Percentiles rank a stretch among this genome's conserved stretches.
These are phyloP conservation scores for Fusarium annulatum DNA, from an alignment of 2,329 filamentous ascomycete genomes.

Conservation along the genomic window DNA sequence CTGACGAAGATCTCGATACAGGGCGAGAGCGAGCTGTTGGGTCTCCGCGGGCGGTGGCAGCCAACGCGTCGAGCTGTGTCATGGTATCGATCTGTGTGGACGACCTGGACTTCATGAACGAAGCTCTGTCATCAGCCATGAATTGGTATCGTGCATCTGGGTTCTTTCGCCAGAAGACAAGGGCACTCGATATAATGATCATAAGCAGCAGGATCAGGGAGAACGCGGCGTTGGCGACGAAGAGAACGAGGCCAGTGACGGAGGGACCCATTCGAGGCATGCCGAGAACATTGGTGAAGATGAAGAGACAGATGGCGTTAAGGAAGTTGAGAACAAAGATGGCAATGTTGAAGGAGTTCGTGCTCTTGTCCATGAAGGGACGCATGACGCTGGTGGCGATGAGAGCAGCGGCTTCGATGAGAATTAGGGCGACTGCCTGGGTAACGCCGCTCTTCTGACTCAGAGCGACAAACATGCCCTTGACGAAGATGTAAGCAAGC, in stretches of 20 bases:
- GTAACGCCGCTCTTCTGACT: slow-evolving; percentile 75
- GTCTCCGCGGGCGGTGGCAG: slow-evolving; percentile 90
- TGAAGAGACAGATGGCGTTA: slow-evolving; percentile 86
- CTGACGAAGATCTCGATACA: slow-evolving; percentile 19
- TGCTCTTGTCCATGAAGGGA: slow-evolving; percentile 99
- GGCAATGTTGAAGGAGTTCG: slow-evolving; percentile 93
- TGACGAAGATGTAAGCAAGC: slow-evolving; percentile 81
- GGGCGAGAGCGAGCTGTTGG: slow-evolving; percentile 3
- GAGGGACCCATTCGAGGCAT: slow-evolving; percentile 85
- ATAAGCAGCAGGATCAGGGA: slow-evolving; percentile 84
- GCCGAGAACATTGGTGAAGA: slow-evolving; percentile 88
- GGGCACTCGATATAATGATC: slow-evolving; percentile 67
- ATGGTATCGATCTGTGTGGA: slow-evolving; percentile 75
- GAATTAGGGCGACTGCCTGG: slow-evolving; percentile 85
- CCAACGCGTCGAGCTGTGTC: slow-evolving; percentile 89
- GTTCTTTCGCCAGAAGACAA: slow-evolving; percentile 89
- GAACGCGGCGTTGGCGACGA: slow-evolving; percentile 87
- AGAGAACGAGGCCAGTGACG: slow-evolving; percentile 89
- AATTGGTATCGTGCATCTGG: slow-evolving; percentile 95
- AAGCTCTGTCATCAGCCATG: slow-evolving; percentile 95
- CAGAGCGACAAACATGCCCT: slow-evolving; percentile 88
- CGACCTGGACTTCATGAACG: slow-evolving; percentile 92
- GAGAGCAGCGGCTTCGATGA: slow-evolving; percentile 83
- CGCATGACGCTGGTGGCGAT: slow-evolving; percentile 82
- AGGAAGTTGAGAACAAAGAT: slow-evolving; percentile 91